Evolutionary conservation across 2,329 filamentous ascomycete species (phyloP), one percentile per base, ranked within the genome.

Genomic region (Aspergillus sp.): DNA sequence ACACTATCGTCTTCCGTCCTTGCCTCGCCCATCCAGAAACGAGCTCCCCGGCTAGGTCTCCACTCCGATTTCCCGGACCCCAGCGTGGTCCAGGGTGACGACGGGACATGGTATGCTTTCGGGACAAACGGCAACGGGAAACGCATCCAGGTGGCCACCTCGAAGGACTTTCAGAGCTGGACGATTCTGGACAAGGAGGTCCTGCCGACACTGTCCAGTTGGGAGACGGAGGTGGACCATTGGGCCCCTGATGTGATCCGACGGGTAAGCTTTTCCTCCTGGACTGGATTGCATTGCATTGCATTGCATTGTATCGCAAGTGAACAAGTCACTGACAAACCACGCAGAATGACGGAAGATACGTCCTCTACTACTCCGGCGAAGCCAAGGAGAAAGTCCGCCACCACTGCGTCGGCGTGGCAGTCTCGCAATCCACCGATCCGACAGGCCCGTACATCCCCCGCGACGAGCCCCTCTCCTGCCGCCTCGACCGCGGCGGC

Each of bases 241-340:
- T 84, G 80, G 79, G 81, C 81, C 0, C 81, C 81, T 7, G 80
- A 83, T 56, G 77, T 84, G 5, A 68, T 73, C 8, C 64, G 62
- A 46, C 63, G 80, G 32, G 66, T 69, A 57, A 52, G 60, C 52
- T 10, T 51, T 46, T 9, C 27, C 19, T 41, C 8, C 26, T 39
- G 12, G 9, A 32, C 41, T 29, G 3, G 47, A 30, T 38, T 12
- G 7, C 27, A n/a, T 26, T 6, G 42, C 39, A 12, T 39, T 52
- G 19, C 19, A 42, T 19, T 19, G 19, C 19, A 19, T 19, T 19
- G 19, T 19, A 19, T 19, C 19, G 19, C 19, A 19, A 19, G 19
- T 1, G 19, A 19, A 19, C 19, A 19, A 19, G 19, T 19, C 19
- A 19, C 19, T 19, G 19, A 19, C 33, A n/a, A 6, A 29, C 12